Evolutionary conservation across 1,139 yeast species (phyloP).

Genomic region (Yamadazyma dendronema): DNA sequence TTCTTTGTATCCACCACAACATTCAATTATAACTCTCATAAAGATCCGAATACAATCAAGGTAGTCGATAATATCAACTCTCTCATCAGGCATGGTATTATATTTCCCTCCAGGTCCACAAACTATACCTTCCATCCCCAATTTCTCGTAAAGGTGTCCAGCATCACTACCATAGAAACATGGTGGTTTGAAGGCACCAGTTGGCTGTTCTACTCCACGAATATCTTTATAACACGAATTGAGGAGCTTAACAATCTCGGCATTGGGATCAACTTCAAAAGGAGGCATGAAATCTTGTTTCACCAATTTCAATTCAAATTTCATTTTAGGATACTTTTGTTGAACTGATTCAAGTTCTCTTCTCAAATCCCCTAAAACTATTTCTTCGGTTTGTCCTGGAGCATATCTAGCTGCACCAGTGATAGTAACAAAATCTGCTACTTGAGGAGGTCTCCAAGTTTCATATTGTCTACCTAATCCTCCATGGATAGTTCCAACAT

Average conservation of each 20-base stretch:
- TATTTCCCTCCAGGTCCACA: slow-evolving; percentile 17
- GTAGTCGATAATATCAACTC: slow-evolving; percentile 15
- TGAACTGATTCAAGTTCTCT: slow-evolving; percentile 20
- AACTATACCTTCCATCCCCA: slow-evolving; percentile 18
- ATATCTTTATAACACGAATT: slow-evolving; percentile 18
- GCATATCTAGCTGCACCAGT: slow-evolving; percentile 26
- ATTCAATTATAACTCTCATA: slow-evolving; percentile 13
- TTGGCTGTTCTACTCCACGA: slow-evolving; percentile 21
- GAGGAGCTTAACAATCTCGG: slow-evolving; percentile 18
- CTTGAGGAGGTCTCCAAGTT: slow-evolving; percentile 24
- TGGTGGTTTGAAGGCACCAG: slow-evolving; percentile 25
- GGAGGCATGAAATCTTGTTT: slow-evolving; percentile 25
- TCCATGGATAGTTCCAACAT: slow-evolving; percentile 16
- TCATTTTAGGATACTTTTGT: slow-evolving; percentile 21
- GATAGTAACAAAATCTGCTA: slow-evolving; percentile 24
- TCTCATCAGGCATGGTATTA: slow-evolving; percentile 16
- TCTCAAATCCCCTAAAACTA: slow-evolving; percentile 19
- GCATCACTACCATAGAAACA: slow-evolving; percentile 27
- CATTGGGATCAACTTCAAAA: slow-evolving; percentile 22
- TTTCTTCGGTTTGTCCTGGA: slow-evolving; percentile 21
- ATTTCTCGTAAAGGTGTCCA: slow-evolving; percentile 23
- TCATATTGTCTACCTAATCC: slow-evolving; percentile 16
- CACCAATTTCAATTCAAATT: slow-evolving; percentile 19
- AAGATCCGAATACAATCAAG: slow-evolving; percentile 14
- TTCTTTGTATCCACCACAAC: slow-evolving; percentile 14